Conservation (phyloP, 305 asterid species). For the Euphrasia arctica region DNA sequence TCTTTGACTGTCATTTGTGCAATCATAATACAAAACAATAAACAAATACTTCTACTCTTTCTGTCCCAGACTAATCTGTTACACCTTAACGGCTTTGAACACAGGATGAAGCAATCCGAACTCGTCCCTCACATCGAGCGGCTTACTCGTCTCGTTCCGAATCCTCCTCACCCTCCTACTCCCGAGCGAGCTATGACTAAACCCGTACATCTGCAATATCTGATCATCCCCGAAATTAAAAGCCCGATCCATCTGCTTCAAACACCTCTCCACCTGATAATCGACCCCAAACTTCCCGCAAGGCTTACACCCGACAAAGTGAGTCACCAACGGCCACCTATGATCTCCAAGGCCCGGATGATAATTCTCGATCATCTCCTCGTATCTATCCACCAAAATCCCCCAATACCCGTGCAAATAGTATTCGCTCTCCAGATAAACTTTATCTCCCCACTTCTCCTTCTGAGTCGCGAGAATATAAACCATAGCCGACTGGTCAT, state of each 20-base stretch:
- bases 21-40: conserved; percentile 29
- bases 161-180: conserved; percentile 65
- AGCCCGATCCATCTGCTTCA: conserved; percentile 87
- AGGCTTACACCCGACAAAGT: conserved; percentile 94
- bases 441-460: conserved; percentile 79
- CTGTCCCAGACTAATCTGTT: not conserved
- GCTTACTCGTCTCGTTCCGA: conserved; percentile 58
- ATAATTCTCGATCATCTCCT: conserved; percentile 76
- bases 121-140: conserved; percentile 57
- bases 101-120: conserved; percentile 72
- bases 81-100: conserved; percentile 56
- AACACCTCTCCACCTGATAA: conserved; percentile 76
- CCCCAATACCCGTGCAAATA: conserved; percentile 90
- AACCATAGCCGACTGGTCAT: conserved; percentile 90
- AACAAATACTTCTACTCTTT: conserved; percentile 5
- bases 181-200: conserved; percentile 54
- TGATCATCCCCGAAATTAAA: conserved; percentile 77
- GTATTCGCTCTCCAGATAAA: conserved; percentile 61
- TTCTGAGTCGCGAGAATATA: conserved; percentile 65
- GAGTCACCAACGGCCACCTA: conserved; percentile 91
- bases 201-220: conserved; percentile 76
- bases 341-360: conserved; percentile 87
- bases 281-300: conserved; percentile 71
- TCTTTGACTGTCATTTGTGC: not conserved
- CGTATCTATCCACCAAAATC: conserved; percentile 66